Percentiles rank a stretch among this genome's conserved stretches.
Conservation (phyloP, 78 protist genomes). For the Emiliania huxleyi region DNA sequence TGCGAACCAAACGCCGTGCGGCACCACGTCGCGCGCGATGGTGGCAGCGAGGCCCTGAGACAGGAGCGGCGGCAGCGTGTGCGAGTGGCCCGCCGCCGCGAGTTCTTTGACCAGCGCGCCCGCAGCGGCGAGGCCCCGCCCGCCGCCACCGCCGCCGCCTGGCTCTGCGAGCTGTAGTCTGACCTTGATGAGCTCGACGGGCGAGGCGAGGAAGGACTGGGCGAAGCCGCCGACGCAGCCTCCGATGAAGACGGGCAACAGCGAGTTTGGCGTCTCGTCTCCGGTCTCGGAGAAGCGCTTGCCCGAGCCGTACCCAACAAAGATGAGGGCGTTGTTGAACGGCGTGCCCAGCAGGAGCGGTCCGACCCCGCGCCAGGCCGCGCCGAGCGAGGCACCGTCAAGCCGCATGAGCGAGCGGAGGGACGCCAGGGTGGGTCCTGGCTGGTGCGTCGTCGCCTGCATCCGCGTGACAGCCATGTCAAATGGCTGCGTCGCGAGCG, state of each 20-base stretch:
- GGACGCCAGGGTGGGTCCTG: too few species aligned
- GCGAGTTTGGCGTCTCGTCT: not conserved
- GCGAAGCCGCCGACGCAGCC: not conserved
- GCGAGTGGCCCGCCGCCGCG: not conserved
- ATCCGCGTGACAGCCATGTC: not conserved
- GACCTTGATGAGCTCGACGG: constrained; percentile 15
- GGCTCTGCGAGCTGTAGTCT: not conserved
- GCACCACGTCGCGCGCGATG: not conserved
- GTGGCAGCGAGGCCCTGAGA: not conserved
- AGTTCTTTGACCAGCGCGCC: not conserved
- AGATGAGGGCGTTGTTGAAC: not conserved
- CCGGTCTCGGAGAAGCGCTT: not conserved
- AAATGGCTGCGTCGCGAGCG: not conserved
- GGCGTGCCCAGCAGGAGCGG: not conserved
- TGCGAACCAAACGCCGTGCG: constrained; percentile 30
- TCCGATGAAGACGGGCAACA: not conserved
- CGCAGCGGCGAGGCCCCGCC: not conserved
- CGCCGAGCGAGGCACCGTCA: not conserved
- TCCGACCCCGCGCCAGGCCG: not conserved
- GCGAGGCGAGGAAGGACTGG: not conserved
- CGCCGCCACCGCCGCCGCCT: not conserved
- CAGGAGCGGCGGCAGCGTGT: not conserved
- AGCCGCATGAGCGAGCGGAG: not conserved
- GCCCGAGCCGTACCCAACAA: not conserved
- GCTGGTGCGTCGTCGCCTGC: not conserved